Evolutionary conservation across 805 yeast species (phyloP).

Genomic region (Jamesozyma spencerorum): DNA sequence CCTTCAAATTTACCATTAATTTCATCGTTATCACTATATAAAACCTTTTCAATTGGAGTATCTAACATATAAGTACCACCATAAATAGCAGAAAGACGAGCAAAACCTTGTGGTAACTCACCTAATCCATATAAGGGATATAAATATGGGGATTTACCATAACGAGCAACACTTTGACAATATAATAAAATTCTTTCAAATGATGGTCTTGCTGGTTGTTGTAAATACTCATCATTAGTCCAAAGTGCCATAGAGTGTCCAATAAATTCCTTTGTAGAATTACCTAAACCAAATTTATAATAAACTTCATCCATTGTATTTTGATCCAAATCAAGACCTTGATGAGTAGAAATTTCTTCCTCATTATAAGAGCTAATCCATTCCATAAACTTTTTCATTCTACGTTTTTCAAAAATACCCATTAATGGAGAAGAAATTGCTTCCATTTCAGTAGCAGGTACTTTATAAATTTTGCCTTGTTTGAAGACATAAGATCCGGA

Average conservation of each 20-base stretch:
- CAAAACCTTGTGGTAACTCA: slow-evolving; percentile 98
- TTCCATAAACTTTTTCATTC: slow-evolving; percentile 87
- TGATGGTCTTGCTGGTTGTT: slow-evolving; percentile 85
- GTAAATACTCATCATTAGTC: slow-evolving; percentile 83
- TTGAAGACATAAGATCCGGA: slow-evolving; percentile 88
- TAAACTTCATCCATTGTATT: slow-evolving; percentile 89
- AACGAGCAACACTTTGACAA: slow-evolving; percentile 83
- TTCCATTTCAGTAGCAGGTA: slow-evolving; percentile 85
- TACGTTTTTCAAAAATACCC: slow-evolving; percentile 93
- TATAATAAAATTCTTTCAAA: slow-evolving; percentile 78
- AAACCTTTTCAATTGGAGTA: slow-evolving; percentile 85
- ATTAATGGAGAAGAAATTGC: slow-evolving; percentile 85
- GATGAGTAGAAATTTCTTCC: slow-evolving; percentile 70
- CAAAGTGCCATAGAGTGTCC: slow-evolving; percentile 99
- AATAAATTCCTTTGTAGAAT: slow-evolving; percentile 89
- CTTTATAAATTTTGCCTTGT: slow-evolving; percentile 86
- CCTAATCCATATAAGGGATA: slow-evolving; percentile 96
- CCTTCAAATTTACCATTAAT: slow-evolving; percentile 59
- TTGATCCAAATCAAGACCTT: slow-evolving; percentile 74
- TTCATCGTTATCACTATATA: slow-evolving; percentile 47
- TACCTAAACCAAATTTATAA: slow-evolving; percentile 79
- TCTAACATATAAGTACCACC: slow-evolving; percentile 99
- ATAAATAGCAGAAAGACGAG: slow-evolving; percentile 89
- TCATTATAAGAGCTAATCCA: slow-evolving; percentile 77
- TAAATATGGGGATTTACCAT: slow-evolving; percentile 92